phyloP scores from a whole-genome alignment of 768 basidiomycete genomes.

The Cubamyces sp. region DNA sequence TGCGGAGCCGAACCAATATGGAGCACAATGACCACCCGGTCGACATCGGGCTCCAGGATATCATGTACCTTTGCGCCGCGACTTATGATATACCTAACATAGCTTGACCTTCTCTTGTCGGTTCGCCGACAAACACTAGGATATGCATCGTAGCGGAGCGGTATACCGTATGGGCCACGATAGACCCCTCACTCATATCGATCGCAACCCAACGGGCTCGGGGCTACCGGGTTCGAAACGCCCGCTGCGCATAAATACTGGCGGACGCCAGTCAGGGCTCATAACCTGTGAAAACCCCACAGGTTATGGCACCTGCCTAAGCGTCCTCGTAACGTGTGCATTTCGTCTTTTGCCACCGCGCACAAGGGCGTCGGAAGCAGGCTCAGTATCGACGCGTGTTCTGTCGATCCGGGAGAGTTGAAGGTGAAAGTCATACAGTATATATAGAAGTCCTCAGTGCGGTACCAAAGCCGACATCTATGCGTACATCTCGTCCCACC shows the following conservation, averaged over 20 bases:
- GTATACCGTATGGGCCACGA: background rate
- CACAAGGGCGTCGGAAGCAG: background rate
- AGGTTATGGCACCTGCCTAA: slow-evolving; percentile 14
- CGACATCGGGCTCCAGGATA: too few species aligned
- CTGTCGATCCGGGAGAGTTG: too few species aligned
- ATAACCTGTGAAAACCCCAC: slow-evolving; percentile 11
- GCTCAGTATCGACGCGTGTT: background rate
- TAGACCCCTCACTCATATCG: background rate
- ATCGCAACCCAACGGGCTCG: background rate
- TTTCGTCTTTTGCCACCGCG: background rate
- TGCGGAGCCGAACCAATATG: too few species aligned
- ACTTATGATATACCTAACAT: too few species aligned
- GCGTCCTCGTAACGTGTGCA: background rate
- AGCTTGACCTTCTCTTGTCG: too few species aligned
- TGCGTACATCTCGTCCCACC: slow-evolving; percentile 70
- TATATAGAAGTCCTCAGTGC: background rate
- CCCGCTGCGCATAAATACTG: background rate
- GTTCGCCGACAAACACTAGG: background rate
- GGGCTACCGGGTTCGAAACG: background rate
- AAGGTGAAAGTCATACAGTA: too few species aligned
- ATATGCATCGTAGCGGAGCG: background rate
- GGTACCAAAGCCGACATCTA: slow-evolving; percentile 21
- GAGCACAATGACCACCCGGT: too few species aligned
- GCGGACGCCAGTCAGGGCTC: slow-evolving; percentile 9
- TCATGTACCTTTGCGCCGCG: too few species aligned